Conservation (phyloP, 192 early-diverging fungal species). For the Backusella westeae region DNA sequence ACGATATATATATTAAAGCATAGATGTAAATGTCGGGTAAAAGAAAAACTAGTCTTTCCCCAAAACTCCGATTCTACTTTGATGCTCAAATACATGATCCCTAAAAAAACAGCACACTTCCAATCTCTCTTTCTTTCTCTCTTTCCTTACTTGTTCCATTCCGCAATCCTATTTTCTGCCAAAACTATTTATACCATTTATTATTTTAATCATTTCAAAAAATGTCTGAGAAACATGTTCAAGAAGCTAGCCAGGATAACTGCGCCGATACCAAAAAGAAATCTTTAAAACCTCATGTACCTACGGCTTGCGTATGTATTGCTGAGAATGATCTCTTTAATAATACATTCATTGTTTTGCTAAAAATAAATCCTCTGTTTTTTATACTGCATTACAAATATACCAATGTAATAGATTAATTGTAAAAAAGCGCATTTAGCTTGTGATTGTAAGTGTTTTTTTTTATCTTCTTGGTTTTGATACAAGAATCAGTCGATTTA, state of each 20-base stretch:
- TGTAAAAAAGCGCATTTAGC: constrained; percentile 87
- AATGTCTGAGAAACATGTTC: neutral
- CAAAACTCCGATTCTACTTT: neutral
- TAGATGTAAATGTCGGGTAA: neutral
- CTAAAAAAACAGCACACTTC: neutral
- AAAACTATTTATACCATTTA: neutral
- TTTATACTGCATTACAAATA: neutral
- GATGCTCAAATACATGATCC: neutral
- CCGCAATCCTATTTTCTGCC: neutral
- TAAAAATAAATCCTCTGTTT: neutral
- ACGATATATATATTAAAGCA: neutral
- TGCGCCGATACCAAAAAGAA: neutral
- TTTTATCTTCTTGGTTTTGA: neutral
- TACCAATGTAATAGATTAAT: constrained; percentile 42
- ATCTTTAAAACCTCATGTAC: constrained; percentile 59
- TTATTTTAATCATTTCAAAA: neutral
- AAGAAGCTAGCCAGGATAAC: neutral
- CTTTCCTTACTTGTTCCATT: neutral
- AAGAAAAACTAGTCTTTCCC: neutral
- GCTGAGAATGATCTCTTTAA: neutral
- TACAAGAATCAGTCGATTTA: neutral
- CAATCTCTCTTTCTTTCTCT: neutral
- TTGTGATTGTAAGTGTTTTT: constrained; percentile 69
- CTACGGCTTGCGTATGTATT: constrained; percentile 66
- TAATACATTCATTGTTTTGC: neutral